Percentiles rank a stretch among this genome's conserved stretches.
These are phyloP conservation scores for Aspergillus sp. DNA, from an alignment of 2,329 filamentous ascomycete species.

Conservation along the genomic window DNA sequence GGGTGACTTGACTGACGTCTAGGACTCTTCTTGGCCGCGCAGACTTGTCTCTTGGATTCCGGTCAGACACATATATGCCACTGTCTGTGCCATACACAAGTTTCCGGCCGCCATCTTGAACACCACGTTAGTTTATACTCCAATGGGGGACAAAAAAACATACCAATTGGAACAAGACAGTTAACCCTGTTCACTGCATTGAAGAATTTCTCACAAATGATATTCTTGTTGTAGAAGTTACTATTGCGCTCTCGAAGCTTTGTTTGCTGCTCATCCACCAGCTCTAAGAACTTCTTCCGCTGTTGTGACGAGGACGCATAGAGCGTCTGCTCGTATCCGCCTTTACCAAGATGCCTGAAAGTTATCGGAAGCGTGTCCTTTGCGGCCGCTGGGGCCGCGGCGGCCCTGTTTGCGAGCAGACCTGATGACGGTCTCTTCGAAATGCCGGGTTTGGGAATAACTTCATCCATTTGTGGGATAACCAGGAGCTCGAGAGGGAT, in stretches of 20 bases:
- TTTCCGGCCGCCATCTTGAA: constrained; percentile 84
- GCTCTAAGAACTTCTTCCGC: constrained; percentile 94
- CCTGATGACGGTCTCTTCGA: constrained; percentile 87
- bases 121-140: constrained; percentile 15
- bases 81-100: constrained; percentile 91
- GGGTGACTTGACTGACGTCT: constrained; percentile 83
- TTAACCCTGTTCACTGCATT: constrained; percentile 87
- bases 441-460: constrained; percentile 76
- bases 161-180: constrained; percentile 88
- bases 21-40: constrained; percentile 77
- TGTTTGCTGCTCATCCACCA: constrained; percentile 87
- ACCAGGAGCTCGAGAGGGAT: constrained; percentile 91
- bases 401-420: constrained; percentile 64
- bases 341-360: constrained; percentile 92
- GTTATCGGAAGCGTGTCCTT: constrained; percentile 84
- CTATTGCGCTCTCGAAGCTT: constrained; percentile 72
- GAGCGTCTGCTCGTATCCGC: constrained; percentile 87
- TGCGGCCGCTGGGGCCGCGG: constrained; percentile 48
- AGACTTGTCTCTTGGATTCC: constrained; percentile 77
- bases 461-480: constrained; percentile 96
- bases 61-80: constrained; percentile 88
- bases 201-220: constrained; percentile 84
- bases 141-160: constrained; percentile 30
- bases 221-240: constrained; percentile 68
- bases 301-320: constrained; percentile 83